These are phyloP conservation scores for Vitis amurensis DNA, from an alignment of 164 flowering plant species.

Conservation along the genomic window DNA sequence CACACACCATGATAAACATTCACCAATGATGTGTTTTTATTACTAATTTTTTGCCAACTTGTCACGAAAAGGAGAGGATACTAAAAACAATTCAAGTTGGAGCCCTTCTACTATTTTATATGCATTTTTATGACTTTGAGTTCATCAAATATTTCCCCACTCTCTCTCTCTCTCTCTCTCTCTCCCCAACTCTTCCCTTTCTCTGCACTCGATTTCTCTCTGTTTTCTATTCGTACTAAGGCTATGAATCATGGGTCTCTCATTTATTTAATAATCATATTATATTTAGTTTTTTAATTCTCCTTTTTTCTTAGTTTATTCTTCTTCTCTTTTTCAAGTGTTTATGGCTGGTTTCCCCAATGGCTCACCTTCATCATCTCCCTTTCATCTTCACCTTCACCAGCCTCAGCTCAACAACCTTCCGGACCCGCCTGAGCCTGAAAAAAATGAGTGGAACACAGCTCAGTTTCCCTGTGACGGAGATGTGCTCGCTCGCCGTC, in stretches of 20 bases:
- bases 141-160: not conserved
- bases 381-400: conserved; percentile 13
- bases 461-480: not conserved
- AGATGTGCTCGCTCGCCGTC: conserved; percentile 12
- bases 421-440: not conserved
- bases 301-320: not conserved
- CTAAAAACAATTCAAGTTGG: no score
- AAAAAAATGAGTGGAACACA: not conserved
- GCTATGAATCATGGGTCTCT: conserved; percentile 4
- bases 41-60: no score
- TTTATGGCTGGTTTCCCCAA: conserved; percentile 14
- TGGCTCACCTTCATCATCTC: conserved; percentile 12
- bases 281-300: not conserved
- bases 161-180: conserved; percentile 2
- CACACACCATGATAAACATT: no score
- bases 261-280: not conserved
- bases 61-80: no score
- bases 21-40: no score
- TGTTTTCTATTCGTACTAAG: conserved; percentile 13
- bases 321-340: not conserved
- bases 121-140: no score
- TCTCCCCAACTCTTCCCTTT: not conserved
- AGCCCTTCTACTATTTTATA: no score
- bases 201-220: conserved; percentile 4
- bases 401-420: conserved; percentile 16